These are phyloP conservation scores for Mrakia blollopis DNA, from an alignment of 768 basidiomycete species.

Conservation along the genomic window DNA sequence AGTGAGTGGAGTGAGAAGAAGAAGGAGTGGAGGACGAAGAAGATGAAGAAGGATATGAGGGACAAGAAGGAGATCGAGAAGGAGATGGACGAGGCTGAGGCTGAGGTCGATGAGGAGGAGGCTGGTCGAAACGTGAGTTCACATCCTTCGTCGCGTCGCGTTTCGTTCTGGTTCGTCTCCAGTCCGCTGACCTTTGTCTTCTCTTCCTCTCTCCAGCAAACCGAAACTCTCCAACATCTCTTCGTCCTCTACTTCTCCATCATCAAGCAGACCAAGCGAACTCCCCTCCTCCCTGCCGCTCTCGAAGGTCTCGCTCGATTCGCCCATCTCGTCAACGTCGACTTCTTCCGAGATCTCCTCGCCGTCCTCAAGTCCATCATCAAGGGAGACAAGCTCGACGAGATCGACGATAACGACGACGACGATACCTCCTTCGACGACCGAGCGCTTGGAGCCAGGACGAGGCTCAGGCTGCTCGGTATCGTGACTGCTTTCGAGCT, in stretches of 20 bases:
- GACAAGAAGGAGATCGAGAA: constrained; percentile 85
- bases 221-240: constrained; percentile 92
- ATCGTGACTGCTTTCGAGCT: constrained; percentile 97
- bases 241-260: constrained; percentile 97
- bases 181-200: neutral
- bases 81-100: constrained; percentile 90
- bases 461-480: constrained; percentile 57
- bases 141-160: neutral
- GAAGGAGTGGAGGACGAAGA: constrained; percentile 83
- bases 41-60: constrained; percentile 73
- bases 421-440: constrained; percentile 47
- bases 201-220: constrained; percentile 59
- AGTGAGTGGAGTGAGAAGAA: constrained; percentile 43
- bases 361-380: constrained; percentile 75
- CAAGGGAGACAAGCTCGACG: constrained; percentile 45
- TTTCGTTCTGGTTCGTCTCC: constrained; percentile 18
- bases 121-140: constrained; percentile 67
- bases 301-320: constrained; percentile 88
- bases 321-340: constrained; percentile 93
- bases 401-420: constrained; percentile 36
- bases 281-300: constrained; percentile 72
- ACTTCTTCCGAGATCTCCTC: constrained; percentile 96
- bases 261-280: constrained; percentile 74
- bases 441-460: constrained; percentile 48
- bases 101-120: constrained; percentile 88